phyloP scores from a whole-genome alignment of 768 basidiomycete genomes.

The Wakefieldia striispora region DNA sequence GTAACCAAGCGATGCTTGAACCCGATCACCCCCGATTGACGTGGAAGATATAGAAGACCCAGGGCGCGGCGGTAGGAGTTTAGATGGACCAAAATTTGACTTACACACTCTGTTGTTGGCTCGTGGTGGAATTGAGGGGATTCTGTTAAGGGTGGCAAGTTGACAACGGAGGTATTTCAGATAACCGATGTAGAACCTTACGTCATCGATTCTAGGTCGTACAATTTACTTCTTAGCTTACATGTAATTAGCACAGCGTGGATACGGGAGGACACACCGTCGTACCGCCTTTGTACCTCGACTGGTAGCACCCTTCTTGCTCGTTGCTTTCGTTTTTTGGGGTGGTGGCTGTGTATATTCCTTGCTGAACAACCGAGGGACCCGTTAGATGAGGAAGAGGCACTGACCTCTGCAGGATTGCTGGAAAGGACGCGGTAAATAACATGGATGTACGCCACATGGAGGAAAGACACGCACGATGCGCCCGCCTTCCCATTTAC shows the following conservation, averaged over 20 bases:
- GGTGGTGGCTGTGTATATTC: slow-evolving; percentile 27
- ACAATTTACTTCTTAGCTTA: too few species aligned
- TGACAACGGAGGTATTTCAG: slow-evolving; percentile 13
- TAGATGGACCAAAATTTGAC: slow-evolving; percentile 25
- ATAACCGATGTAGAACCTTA: slow-evolving; percentile 24
- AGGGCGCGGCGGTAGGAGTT: slow-evolving; percentile 9
- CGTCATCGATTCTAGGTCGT: slow-evolving; percentile 31
- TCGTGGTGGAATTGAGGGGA: slow-evolving; percentile 26
- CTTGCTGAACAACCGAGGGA: slow-evolving; percentile 1
- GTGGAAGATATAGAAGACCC: slow-evolving; percentile 12
- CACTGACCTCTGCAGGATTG: slow-evolving; percentile 26
- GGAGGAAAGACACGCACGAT: slow-evolving; percentile 24
- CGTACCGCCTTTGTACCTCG: slow-evolving; percentile 19
- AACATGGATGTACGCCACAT: background rate
- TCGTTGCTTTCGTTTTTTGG: slow-evolving; percentile 42
- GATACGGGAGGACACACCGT: too few species aligned
- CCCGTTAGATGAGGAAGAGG: slow-evolving; percentile 1
- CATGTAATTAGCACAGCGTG: too few species aligned
- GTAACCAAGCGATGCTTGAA: slow-evolving; percentile 26
- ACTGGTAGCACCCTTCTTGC: slow-evolving; percentile 16
- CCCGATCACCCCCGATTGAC: slow-evolving; percentile 23
- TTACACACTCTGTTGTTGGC: slow-evolving; percentile 29
- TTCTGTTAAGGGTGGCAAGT: slow-evolving; percentile 18
- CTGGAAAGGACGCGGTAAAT: slow-evolving; percentile 18
- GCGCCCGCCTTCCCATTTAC: slow-evolving; percentile 5